phyloP scores from a whole-genome alignment of 2,329 filamentous ascomycete genomes.

The Hypoxylon sp. region DNA sequence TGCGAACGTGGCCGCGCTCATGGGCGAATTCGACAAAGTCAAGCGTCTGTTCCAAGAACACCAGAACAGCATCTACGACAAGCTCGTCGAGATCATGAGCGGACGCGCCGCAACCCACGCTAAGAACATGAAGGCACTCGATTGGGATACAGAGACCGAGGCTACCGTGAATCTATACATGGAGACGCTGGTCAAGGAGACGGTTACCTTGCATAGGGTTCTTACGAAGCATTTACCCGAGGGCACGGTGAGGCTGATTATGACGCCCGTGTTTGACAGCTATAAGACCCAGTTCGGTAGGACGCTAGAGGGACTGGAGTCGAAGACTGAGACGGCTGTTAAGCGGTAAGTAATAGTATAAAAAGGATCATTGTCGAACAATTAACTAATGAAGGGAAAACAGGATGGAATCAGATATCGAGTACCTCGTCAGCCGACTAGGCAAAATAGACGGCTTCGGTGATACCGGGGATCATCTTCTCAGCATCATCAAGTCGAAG shows the following conservation, averaged over 20 bases:
- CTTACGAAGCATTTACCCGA: slow-evolving; percentile 86
- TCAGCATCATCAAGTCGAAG: slow-evolving; percentile 75
- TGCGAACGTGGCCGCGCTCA: slow-evolving; percentile 69
- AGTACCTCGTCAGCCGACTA: slow-evolving; percentile 78
- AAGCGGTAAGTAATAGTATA: slow-evolving; percentile 74
- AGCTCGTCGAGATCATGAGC: slow-evolving; percentile 93
- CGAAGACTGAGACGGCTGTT: slow-evolving; percentile 77
- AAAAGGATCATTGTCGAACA: neutral
- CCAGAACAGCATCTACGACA: slow-evolving; percentile 91
- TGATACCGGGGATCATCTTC: slow-evolving; percentile 78
- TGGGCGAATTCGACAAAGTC: slow-evolving; percentile 91
- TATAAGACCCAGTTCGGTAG: slow-evolving; percentile 85
- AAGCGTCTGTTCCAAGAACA: slow-evolving; percentile 89
- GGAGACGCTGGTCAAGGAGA: slow-evolving; percentile 90
- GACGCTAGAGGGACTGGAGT: slow-evolving; percentile 75
- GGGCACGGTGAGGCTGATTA: slow-evolving; percentile 82
- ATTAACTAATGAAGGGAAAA: slow-evolving; percentile 22
- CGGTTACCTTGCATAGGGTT: slow-evolving; percentile 85
- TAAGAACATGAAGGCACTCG: slow-evolving; percentile 78
- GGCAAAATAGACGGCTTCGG: slow-evolving; percentile 84
- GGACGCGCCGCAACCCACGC: slow-evolving; percentile 81
- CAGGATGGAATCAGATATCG: slow-evolving; percentile 83
- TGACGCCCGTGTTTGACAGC: slow-evolving; percentile 85
- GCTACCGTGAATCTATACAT: slow-evolving; percentile 77
- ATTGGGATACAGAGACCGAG: slow-evolving; percentile 75